Evolutionary conservation across 441 rosid species (phyloP).

Genomic region (Adansonia gregorii): DNA sequence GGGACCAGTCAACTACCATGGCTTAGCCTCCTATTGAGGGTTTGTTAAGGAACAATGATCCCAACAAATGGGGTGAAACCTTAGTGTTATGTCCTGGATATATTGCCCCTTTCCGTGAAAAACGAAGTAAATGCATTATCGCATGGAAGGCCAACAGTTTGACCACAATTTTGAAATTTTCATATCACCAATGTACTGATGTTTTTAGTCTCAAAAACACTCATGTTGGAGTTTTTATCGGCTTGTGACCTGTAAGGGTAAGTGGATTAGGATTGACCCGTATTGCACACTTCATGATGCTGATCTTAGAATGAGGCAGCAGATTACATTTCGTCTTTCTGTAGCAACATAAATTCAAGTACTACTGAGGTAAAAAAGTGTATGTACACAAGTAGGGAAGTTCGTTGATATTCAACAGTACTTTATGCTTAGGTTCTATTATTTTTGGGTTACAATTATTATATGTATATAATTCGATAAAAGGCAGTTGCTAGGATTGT

Average conservation of each 20-base stretch:
- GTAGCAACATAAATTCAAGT: neutral
- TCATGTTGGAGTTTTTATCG: neutral
- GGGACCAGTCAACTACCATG: slow-evolving; percentile 39
- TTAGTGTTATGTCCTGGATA: neutral
- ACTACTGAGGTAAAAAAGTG: neutral
- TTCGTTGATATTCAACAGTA: neutral
- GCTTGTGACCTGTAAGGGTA: neutral
- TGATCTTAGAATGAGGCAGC: neutral
- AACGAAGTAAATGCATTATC: neutral
- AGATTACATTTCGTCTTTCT: neutral
- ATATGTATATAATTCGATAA: slow-evolving; percentile 17
- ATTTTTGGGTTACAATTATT: neutral
- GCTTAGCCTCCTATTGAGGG: slow-evolving; percentile 2
- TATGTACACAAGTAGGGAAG: neutral
- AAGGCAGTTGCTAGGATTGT: neutral
- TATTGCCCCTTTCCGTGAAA: neutral
- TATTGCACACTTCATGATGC: neutral
- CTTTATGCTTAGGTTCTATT: neutral
- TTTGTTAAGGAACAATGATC: neutral
- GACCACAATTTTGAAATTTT: neutral
- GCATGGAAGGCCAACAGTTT: neutral
- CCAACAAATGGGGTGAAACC: neutral
- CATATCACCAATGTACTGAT: neutral
- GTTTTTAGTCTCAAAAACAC: neutral
- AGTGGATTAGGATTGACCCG: neutral